A percentile compares a stretch with the other conserved stretches of the same genome.
Conservation (phyloP, 169 alveolate genomes). For the Plasmodium inui region DNA sequence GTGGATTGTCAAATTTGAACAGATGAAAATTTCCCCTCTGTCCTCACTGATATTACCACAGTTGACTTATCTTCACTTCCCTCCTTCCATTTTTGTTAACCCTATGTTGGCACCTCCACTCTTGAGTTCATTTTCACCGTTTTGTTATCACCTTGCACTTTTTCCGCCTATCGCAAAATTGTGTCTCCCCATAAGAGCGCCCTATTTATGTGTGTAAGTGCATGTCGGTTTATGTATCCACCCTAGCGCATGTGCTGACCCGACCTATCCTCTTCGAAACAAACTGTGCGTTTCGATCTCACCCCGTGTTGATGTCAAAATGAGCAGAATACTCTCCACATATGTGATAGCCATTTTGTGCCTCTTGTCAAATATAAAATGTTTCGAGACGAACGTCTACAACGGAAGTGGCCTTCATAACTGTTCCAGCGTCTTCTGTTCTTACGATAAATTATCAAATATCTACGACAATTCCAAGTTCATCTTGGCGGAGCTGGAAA, state of each 20-base stretch:
- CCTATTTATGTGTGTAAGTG: not conserved
- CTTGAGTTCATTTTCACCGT: not conserved
- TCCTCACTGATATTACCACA: not conserved
- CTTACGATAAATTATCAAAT: slow-evolving; percentile 49
- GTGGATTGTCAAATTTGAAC: not conserved
- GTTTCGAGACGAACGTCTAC: not conserved
- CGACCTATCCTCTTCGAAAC: not conserved
- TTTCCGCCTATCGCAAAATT: not conserved
- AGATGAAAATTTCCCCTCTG: not conserved
- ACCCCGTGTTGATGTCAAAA: slow-evolving; percentile 21
- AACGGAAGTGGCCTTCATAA: not conserved
- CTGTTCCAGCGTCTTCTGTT: slow-evolving; percentile 56
- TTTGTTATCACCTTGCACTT: not conserved
- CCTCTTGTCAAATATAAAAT: slow-evolving; percentile 10
- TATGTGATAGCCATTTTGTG: slow-evolving; percentile 4
- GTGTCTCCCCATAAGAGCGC: not conserved
- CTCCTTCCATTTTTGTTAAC: not conserved
- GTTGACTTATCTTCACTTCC: not conserved
- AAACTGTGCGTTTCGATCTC: not conserved
- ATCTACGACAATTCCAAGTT: slow-evolving; percentile 48
- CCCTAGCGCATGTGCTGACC: not conserved
- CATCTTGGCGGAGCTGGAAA: slow-evolving; percentile 53
- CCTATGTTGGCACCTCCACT: not conserved
- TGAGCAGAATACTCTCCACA: slow-evolving; percentile 8
- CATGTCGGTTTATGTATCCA: not conserved